Conservation (phyloP, 83 land plant genomes). For the Picea mariana region DNA sequence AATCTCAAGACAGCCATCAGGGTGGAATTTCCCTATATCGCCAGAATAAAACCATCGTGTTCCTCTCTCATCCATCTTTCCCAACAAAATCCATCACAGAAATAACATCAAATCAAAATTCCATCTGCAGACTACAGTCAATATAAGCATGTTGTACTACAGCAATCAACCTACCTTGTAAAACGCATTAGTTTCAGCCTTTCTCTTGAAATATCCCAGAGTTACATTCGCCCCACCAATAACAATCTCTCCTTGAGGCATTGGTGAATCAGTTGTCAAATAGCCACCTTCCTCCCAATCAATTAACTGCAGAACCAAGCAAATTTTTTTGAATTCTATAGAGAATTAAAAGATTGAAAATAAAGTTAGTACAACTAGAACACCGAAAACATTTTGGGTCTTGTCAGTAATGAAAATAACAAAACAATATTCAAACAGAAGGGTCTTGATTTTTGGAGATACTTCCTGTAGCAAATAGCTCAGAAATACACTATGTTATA, state of each 20-base stretch:
- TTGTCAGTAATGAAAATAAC: background rate
- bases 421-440: background rate
- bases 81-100: background rate
- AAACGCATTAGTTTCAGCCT: conserved; percentile 79
- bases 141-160: background rate
- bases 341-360: background rate
- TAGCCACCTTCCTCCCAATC: conserved; percentile 96
- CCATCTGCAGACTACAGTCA: background rate
- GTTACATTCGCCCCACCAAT: conserved; percentile 84
- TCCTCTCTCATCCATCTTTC: conserved; percentile 80
- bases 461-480: background rate
- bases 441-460: background rate
- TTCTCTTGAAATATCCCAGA: conserved; percentile 82
- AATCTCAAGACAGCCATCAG: conserved; percentile 94
- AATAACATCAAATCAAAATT: background rate
- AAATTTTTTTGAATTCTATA: background rate
- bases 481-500: no score
- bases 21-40: conserved; percentile 91
- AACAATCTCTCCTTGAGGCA: conserved; percentile 94
- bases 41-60: conserved; percentile 97
- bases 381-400: background rate
- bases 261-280: conserved; percentile 61
- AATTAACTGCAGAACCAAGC: conserved; percentile 53
- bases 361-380: background rate
- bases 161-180: conserved; percentile 61